A percentile compares a stretch with the other conserved stretches of the same genome.
phyloP scores from a whole-genome alignment of 2,329 filamentous ascomycete species.

The Trichoderma guizhouense region DNA sequence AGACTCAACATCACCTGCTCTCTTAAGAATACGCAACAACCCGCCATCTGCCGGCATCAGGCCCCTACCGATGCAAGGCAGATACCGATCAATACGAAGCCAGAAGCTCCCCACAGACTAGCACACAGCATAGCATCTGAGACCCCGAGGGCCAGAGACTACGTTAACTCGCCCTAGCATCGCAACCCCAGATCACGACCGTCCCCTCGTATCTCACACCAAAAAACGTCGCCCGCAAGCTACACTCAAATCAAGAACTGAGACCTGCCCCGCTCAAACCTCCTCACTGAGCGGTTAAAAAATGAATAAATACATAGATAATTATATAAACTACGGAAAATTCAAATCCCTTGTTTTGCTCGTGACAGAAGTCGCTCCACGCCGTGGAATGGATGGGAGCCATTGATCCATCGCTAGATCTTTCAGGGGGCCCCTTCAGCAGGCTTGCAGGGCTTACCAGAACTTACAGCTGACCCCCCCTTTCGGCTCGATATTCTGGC shows the following conservation, averaged over 20 bases:
- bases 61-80: background rate
- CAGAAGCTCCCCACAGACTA: background rate
- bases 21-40: background rate
- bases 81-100: background rate
- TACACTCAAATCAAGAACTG: background rate
- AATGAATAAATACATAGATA: background rate
- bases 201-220: background rate
- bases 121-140: background rate
- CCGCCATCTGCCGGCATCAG: background rate
- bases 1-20: slow-evolving; percentile 10
- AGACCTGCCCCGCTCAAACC: background rate
- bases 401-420: background rate
- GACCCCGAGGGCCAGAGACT: slow-evolving; percentile 2
- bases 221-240: background rate
- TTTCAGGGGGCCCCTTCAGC: background rate
- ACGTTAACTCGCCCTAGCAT: background rate
- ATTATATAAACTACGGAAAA: too few species aligned
- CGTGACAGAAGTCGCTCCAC: background rate
- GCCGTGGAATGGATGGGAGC: background rate
- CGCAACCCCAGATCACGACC: slow-evolving; percentile 12
- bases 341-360: background rate
- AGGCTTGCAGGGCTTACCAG: background rate
- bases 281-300: background rate
- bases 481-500: background rate
- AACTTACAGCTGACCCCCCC: background rate